Percentiles rank a stretch among this genome's conserved stretches.
phyloP scores from a whole-genome alignment of 495 filamentous ascomycete genomes.

The Podospora didyma region DNA sequence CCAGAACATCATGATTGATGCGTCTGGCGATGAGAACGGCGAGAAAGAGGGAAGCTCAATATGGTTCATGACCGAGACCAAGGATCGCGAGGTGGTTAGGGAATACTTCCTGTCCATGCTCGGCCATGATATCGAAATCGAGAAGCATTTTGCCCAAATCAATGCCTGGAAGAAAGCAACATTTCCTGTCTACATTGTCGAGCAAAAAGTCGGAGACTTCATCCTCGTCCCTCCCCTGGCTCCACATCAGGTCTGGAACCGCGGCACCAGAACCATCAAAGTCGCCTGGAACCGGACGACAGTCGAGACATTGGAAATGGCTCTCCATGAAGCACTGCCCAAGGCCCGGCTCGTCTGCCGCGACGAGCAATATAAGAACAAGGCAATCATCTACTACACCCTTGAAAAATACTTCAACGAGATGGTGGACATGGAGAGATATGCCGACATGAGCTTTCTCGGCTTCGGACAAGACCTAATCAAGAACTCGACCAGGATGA shows the following conservation, averaged over 20 bases:
- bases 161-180: slow-evolving; percentile 90
- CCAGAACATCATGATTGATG: slow-evolving; percentile 96
- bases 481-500: slow-evolving; percentile 53
- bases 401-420: slow-evolving; percentile 70
- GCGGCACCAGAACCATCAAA: slow-evolving; percentile 91
- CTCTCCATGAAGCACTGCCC: slow-evolving; percentile 79
- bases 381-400: slow-evolving; percentile 85
- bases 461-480: slow-evolving; percentile 43
- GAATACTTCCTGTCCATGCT: slow-evolving; percentile 90
- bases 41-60: slow-evolving; percentile 83
- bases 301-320: slow-evolving; percentile 80
- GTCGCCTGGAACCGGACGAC: slow-evolving; percentile 98
- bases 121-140: slow-evolving; percentile 93
- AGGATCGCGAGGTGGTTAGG: slow-evolving; percentile 78
- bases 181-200: slow-evolving; percentile 87
- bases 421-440: slow-evolving; percentile 51
- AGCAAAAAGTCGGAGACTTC: slow-evolving; percentile 90
- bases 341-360: slow-evolving; percentile 88
- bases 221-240: slow-evolving; percentile 92
- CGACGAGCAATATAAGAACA: slow-evolving; percentile 99
- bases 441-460: slow-evolving; percentile 33
- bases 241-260: slow-evolving; percentile 98
- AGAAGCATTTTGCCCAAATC: slow-evolving; percentile 91
- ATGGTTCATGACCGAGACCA: slow-evolving; percentile 97
- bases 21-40: slow-evolving; percentile 65